phyloP scores from a whole-genome alignment of 352 stramenopile genomes.

The Pythium aphanidermatum region DNA sequence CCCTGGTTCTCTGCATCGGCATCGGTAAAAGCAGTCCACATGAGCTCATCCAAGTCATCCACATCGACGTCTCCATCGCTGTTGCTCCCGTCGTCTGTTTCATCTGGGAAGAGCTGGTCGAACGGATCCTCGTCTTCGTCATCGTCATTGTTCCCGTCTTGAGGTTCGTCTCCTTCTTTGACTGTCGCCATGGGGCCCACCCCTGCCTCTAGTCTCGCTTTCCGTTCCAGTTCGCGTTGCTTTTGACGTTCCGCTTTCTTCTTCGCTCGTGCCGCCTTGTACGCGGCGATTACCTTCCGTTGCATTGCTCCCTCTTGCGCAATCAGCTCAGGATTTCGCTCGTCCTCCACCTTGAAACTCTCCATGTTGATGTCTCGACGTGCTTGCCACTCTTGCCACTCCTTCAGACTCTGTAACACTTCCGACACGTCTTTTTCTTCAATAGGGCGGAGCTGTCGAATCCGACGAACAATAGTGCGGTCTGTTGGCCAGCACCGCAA shows the following conservation, averaged over 20 bases:
- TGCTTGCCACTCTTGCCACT: constrained; percentile 45
- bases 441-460: constrained; percentile 44
- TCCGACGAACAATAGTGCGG: constrained; percentile 38
- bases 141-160: constrained; percentile 26
- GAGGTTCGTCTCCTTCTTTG: constrained; percentile 40
- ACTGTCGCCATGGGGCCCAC: constrained; percentile 55
- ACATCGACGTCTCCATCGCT: constrained; percentile 35
- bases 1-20: constrained; percentile 34
- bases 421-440: constrained; percentile 21
- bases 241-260: constrained; percentile 62
- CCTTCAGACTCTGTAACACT: constrained; percentile 30
- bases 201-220: constrained; percentile 14
- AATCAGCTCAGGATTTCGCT: constrained; percentile 38
- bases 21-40: constrained; percentile 59
- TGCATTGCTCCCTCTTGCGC: constrained; percentile 46
- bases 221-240: constrained; percentile 36
- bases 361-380: constrained; percentile 55
- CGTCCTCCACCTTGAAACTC: constrained; percentile 59
- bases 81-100: constrained; percentile 33
- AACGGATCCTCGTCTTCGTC: constrained; percentile 36
- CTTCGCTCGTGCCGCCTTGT: constrained; percentile 50
- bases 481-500: constrained; percentile 16
- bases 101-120: constrained; percentile 37
- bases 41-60: constrained; percentile 56
- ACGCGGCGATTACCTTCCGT: constrained; percentile 61